Evolutionary conservation across 495 filamentous ascomycete species (phyloP).

Genomic region (Chaetomium fimeti): DNA sequence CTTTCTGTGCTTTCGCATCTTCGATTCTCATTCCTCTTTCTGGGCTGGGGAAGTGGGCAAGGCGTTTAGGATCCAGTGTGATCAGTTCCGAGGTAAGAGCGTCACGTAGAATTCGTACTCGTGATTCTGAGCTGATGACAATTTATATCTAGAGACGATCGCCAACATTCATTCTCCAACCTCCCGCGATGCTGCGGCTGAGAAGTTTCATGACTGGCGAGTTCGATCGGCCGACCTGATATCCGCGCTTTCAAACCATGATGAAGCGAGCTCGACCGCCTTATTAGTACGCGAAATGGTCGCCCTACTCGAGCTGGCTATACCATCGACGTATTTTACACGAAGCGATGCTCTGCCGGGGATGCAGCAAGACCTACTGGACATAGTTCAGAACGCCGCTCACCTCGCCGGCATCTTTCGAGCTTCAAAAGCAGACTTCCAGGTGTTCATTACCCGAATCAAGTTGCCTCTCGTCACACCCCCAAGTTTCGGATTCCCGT

Average conservation of each 20-base stretch:
- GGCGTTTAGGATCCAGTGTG: too few species aligned
- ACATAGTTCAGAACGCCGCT: neutral
- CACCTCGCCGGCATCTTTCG: constrained; percentile 16
- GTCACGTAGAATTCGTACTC: too few species aligned
- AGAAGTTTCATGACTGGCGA: constrained; percentile 14
- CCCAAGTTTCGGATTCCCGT: neutral
- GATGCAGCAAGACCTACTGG: neutral
- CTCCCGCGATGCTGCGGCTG: neutral
- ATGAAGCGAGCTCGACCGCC: neutral
- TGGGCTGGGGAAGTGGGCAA: too few species aligned
- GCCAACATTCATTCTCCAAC: neutral
- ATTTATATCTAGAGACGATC: too few species aligned
- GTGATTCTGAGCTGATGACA: too few species aligned
- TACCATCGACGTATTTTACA: too few species aligned
- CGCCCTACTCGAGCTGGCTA: too few species aligned
- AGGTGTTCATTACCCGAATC: constrained; percentile 14
- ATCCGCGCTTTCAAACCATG: neutral
- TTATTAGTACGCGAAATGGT: neutral
- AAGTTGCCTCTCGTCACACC: neutral
- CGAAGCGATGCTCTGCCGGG: neutral
- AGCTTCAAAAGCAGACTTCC: constrained; percentile 17
- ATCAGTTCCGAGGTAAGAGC: too few species aligned
- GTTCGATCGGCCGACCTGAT: constrained; percentile 13
- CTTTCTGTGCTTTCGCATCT: too few species aligned
- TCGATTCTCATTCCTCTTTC: too few species aligned